Conservation (phyloP, 1,284 basidiomycete genomes). For the Uromyces viciae-fabae region DNA sequence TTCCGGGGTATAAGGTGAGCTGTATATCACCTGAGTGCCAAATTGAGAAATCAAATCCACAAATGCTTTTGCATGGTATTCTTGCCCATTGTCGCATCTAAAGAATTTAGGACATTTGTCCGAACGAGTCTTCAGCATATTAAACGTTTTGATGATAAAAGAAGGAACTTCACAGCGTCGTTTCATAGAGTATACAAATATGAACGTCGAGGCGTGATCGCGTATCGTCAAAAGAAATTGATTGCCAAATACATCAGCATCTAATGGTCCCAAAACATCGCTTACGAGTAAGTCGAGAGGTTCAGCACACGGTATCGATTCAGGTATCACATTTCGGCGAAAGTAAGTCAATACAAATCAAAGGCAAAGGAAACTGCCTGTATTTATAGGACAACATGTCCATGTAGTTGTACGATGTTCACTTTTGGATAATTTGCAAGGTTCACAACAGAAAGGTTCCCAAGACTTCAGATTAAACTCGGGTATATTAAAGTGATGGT, state of each 20-base stretch:
- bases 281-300: not conserved
- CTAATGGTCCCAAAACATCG: constrained; percentile 8
- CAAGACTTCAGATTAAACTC: not conserved
- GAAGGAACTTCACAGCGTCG: not conserved
- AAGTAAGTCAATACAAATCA: too few relatives aligned
- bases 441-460: constrained; percentile 1
- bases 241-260: not conserved
- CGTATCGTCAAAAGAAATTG: not conserved
- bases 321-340: not conserved
- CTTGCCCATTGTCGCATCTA: not conserved
- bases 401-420: not conserved
- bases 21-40: not conserved
- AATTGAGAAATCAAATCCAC: not conserved
- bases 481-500: too few relatives aligned
- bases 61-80: not conserved
- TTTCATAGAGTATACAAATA: not conserved
- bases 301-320: not conserved
- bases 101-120: not conserved
- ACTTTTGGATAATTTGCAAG: not conserved
- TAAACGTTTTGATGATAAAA: not conserved
- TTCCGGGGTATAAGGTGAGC: not conserved
- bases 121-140: not conserved
- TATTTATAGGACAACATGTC: too few relatives aligned
- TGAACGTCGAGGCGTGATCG: not conserved
- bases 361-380: too few relatives aligned